Conservation (phyloP, 2,329 filamentous ascomycete genomes). For the Fusarium camptoceras region DNA sequence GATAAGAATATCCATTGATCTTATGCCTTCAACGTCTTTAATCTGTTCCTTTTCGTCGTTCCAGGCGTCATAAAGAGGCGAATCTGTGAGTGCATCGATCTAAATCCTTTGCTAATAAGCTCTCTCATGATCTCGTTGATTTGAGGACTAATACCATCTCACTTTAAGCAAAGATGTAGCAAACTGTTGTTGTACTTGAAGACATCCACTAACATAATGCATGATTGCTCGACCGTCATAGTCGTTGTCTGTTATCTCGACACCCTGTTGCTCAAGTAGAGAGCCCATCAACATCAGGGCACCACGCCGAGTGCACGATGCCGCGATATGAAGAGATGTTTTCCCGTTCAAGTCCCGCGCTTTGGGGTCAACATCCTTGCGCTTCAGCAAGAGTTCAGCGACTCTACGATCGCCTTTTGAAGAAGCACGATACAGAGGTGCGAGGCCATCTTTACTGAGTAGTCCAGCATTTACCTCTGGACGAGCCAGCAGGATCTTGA, state of each 20-base stretch:
- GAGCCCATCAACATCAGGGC: background rate
- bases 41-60: background rate
- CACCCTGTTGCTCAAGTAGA: conserved; percentile 1
- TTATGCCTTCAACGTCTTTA: background rate
- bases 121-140: background rate
- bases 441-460: background rate
- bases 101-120: conserved; percentile 7
- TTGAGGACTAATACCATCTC: background rate
- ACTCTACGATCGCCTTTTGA: background rate
- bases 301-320: background rate
- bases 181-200: conserved; percentile 11
- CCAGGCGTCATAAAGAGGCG: background rate
- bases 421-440: conserved; percentile 9
- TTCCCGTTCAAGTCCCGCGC: background rate
- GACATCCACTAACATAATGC: conserved; percentile 5
- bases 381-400: conserved; percentile 6
- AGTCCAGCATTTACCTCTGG: background rate
- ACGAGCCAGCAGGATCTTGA: conserved; percentile 2
- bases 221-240: background rate
- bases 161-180: conserved; percentile 18
- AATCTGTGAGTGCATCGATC: conserved; percentile 5
- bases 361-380: conserved; percentile 3
- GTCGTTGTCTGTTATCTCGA: background rate
- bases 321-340: conserved; percentile 18
- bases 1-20: background rate